Evolutionary conservation across 345 rosid species (phyloP), one percentile per base, ranked within the genome.

Genomic region (Aegle marmelos): DNA sequence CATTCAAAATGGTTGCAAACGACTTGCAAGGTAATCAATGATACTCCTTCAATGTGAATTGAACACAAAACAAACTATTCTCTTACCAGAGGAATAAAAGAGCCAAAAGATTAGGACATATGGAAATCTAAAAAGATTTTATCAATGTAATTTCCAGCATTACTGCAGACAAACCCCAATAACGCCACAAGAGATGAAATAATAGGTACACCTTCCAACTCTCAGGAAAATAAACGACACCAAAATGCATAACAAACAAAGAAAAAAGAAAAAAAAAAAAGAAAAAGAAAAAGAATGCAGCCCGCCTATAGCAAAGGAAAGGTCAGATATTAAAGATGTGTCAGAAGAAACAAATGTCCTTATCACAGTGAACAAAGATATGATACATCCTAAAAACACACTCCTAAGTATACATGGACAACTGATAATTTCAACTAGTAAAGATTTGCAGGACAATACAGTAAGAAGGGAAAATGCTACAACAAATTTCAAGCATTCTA

Each of bases 1-100:
- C 36, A 66, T 67, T 75, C 78, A 79, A 65, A 53, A 66, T 34
- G 16, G 59, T 9, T 8, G 58, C 45, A 78, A 57, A 71, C 39
- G 27, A 76, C 3, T 30, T 45, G 37, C 16, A n/a, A 74, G 10
- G 36, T 50, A 37, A 57, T 7, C 19, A 25, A 70, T 27, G n/a
- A 39, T 25, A 74, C 22, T 36, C 7, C 7, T 34, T 31, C 33
- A 58, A 17, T 34, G 5, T 1, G 63, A 56, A 34, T 57, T 36
- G 37, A 17, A 73, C 41, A 53, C 14, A 45, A 39, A 21, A 5
- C 30, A 76, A 54, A 48, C 61, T 72, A 27, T 17, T 58, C 14
- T 8, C n/a, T 70, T 27, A 50, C 53, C 27, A 50, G 60, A 27
- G 30, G 33, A 70, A 70, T 24, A 3, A 25, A 22, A 48, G 4